Evolutionary conservation across 2,329 filamentous ascomycete species (phyloP), one percentile per base, ranked within the genome.

Genomic region (Cryphonectria carpinicola): DNA sequence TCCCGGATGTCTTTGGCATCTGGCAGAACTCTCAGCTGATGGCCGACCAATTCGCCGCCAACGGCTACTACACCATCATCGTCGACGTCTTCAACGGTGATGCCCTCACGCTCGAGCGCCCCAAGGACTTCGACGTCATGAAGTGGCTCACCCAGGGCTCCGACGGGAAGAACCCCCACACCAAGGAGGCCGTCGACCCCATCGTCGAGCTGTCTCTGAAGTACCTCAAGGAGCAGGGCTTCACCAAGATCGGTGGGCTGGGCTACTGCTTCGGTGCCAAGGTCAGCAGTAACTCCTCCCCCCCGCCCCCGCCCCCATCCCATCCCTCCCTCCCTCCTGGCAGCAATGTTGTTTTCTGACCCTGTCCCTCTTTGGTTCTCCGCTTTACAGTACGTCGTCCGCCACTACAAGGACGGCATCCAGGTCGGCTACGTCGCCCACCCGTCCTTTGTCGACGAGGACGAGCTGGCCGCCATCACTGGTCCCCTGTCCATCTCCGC

Each of bases 261-360:
- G 92, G 92, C 0, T 94, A 94, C 81, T 94, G 92, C 81, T 93
- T 94, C 74, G 92, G 92, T 52, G 92, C 86, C 69, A 93, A 92
- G 84, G 88, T 89, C 74, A 72, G 81, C 72, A n/a, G 7, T n/a
- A 10, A 8, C 43, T 22, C 19, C 43, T 8, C 13, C 46, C 13
- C 13, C 11, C 64, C 25, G 14, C 54, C 32, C 14, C 43, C 19
- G 3, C 22, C 67, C n/a, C 43, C 66, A n/a, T n/a, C n/a, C n/a
- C n/a, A n/a, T n/a, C 22, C 37, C 28, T 66, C n/a, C 11, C 11
- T 32, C 54, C 17, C 46, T 32, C 28, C 19, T 11, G 61, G n/a
- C 6, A 46, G 39, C 39, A 46, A 52, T 32, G 25, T 4, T 1
- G 32, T 52, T 10, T 5, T 2, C 11, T 54, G 17, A 54, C 49